Evolutionary conservation across 2,329 filamentous ascomycete genomes (phyloP).

Genomic region (Pseudogymnoascus sp.): DNA sequence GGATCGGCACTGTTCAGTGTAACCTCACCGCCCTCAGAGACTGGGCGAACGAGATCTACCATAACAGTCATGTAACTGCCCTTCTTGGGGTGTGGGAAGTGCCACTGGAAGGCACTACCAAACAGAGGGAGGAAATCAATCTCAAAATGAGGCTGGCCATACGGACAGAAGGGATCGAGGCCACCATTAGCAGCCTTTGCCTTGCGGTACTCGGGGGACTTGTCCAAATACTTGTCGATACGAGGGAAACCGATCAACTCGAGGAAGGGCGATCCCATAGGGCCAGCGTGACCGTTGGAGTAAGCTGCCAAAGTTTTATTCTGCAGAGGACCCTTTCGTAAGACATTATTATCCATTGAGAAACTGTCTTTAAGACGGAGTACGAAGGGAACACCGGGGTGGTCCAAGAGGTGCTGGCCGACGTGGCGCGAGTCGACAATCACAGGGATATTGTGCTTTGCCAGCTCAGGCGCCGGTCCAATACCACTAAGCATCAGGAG

Average conservation of each 20-base stretch:
- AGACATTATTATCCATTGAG: constrained; percentile 30
- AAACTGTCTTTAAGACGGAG: constrained; percentile 34
- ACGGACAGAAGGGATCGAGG: constrained; percentile 45
- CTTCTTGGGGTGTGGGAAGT: constrained; percentile 32
- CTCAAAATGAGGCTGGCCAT: constrained; percentile 52
- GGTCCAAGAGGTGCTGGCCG: constrained; percentile 29
- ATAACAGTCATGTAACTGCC: constrained; percentile 50
- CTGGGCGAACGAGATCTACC: constrained; percentile 39
- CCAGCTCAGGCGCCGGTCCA: constrained; percentile 22
- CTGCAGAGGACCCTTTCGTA: constrained; percentile 29
- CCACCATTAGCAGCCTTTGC: constrained; percentile 33
- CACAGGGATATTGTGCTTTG: constrained; percentile 23
- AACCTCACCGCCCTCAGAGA: constrained; percentile 35
- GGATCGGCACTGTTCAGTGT: constrained; percentile 33
- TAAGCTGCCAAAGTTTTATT: constrained; percentile 34
- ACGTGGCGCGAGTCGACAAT: constrained; percentile 24
- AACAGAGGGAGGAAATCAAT: constrained; percentile 55
- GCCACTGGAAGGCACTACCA: constrained; percentile 40
- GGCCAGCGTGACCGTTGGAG: constrained; percentile 32
- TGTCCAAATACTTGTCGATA: no score
- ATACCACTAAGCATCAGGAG: constrained; percentile 10
- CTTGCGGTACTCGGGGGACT: constrained; percentile 38
- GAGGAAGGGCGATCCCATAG: constrained; percentile 34
- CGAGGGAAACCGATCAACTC: constrained; percentile 47
- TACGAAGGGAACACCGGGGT: constrained; percentile 33